Percentiles rank a stretch among this genome's conserved stretches.
Conservation (phyloP, 2,329 filamentous ascomycete species). For the Hymenoscyphus repandus region DNA sequence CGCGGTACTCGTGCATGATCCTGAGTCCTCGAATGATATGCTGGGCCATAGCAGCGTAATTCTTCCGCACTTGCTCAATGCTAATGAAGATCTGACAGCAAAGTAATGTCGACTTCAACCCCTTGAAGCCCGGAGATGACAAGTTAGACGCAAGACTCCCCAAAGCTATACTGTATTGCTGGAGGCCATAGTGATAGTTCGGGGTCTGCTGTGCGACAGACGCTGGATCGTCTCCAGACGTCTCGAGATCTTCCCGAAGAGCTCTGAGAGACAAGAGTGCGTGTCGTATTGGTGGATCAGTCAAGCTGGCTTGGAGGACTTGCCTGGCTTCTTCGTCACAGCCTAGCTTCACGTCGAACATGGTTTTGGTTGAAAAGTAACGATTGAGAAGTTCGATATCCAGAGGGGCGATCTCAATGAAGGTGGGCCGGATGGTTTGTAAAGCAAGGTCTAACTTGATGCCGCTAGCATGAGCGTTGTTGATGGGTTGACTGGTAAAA, state of each 20-base stretch:
- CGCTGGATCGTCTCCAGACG: slow-evolving; percentile 23
- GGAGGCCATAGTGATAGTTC: slow-evolving; percentile 35
- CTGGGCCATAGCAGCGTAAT: slow-evolving; percentile 38
- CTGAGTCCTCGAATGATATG: slow-evolving; percentile 39
- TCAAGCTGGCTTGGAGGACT: slow-evolving; percentile 35
- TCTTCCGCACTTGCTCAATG: slow-evolving; percentile 39
- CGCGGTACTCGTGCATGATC: slow-evolving; percentile 39
- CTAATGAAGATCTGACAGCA: slow-evolving; percentile 45
- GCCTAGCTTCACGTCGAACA: slow-evolving; percentile 35
- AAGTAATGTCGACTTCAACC: slow-evolving; percentile 36
- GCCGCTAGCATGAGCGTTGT: slow-evolving; percentile 14
- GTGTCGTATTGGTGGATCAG: slow-evolving; percentile 34
- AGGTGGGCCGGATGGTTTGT: slow-evolving; percentile 18
- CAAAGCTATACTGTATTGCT: slow-evolving; percentile 40
- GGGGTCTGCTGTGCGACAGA: slow-evolving; percentile 28
- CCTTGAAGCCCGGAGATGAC: slow-evolving; percentile 29
- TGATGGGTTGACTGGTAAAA: slow-evolving; percentile 22
- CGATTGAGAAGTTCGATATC: slow-evolving; percentile 34
- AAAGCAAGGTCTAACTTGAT: slow-evolving; percentile 20
- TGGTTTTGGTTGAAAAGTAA: slow-evolving; percentile 39
- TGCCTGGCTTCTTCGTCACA: slow-evolving; percentile 37
- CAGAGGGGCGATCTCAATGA: slow-evolving; percentile 23
- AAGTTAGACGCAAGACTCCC: slow-evolving; percentile 36
- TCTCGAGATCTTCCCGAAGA: slow-evolving; percentile 37
- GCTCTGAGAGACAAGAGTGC: slow-evolving; percentile 37